A percentile compares a stretch with the other conserved stretches of the same genome.
Evolutionary conservation across 2,329 filamentous ascomycete genomes (phyloP).

Genomic region (Colletotrichum sublineola): DNA sequence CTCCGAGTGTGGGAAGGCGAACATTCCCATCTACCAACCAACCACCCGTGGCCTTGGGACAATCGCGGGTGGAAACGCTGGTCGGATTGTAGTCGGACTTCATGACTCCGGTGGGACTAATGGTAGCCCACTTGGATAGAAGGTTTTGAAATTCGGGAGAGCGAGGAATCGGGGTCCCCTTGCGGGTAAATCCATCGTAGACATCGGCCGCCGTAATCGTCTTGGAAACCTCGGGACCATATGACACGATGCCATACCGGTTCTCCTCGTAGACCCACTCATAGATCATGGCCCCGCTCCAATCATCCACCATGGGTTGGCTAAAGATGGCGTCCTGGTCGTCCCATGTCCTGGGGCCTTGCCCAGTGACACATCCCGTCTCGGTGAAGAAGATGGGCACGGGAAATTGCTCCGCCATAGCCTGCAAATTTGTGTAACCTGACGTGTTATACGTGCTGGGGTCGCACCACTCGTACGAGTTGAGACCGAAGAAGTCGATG

Average conservation of each 20-base stretch:
- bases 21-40: constrained; percentile 82
- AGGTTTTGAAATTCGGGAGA: constrained; percentile 84
- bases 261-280: constrained; percentile 92
- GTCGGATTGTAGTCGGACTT: constrained; percentile 74
- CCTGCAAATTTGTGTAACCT: constrained; percentile 78
- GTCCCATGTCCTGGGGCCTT: constrained; percentile 71
- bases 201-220: constrained; percentile 67
- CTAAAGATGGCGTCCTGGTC: constrained; percentile 86
- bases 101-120: constrained; percentile 77
- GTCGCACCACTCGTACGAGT: constrained; percentile 88
- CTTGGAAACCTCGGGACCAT: constrained; percentile 71
- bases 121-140: constrained; percentile 79
- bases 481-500: constrained; percentile 87
- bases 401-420: constrained; percentile 76
- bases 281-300: constrained; percentile 86
- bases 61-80: constrained; percentile 73
- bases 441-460: constrained; percentile 69
- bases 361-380: constrained; percentile 80
- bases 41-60: constrained; percentile 76
- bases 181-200: constrained; percentile 76
- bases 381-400: constrained; percentile 94
- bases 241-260: constrained; percentile 84
- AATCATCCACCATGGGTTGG: constrained; percentile 75
- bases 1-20: constrained; percentile 76
- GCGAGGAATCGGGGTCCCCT: constrained; percentile 80